phyloP scores from a whole-genome alignment of 176 grass and related monocot genomes.

The Bolboschoenus planiculmis region DNA sequence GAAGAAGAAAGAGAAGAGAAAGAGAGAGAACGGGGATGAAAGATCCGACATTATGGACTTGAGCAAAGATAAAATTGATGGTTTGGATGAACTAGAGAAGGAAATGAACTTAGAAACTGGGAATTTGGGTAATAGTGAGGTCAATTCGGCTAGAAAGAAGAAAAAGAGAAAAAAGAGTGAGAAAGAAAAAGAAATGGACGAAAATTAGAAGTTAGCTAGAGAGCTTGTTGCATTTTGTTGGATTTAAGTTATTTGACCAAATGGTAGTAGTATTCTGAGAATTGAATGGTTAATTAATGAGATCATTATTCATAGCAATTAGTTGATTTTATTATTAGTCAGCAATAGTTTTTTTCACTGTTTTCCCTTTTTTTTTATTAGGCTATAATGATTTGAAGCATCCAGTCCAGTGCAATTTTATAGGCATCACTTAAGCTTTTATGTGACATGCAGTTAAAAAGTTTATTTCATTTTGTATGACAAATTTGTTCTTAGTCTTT shows the following conservation, averaged over 20 bases:
- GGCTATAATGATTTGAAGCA: neutral
- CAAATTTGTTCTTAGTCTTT: neutral
- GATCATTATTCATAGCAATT: neutral
- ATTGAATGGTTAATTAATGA: neutral
- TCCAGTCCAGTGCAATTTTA: neutral
- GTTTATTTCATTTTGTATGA: neutral
- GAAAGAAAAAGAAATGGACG: neutral
- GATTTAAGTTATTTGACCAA: neutral
- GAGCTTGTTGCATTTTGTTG: neutral
- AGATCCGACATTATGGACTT: neutral
- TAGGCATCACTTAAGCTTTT: neutral
- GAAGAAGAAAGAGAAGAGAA: constrained; percentile 3
- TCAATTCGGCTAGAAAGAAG: neutral
- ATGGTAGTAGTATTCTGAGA: neutral
- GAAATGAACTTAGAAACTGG: neutral
- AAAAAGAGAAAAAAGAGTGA: constrained; percentile 11
- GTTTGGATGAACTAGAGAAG: neutral
- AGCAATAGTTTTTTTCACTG: neutral
- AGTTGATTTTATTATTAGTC: neutral
- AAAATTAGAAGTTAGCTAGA: neutral
- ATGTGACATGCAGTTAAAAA: neutral
- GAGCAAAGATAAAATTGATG: neutral
- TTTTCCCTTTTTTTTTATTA: neutral
- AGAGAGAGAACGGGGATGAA: neutral
- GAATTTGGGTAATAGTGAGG: neutral